Conservation (phyloP, 331 rosid species). For the Pyracantha coccinea region DNA sequence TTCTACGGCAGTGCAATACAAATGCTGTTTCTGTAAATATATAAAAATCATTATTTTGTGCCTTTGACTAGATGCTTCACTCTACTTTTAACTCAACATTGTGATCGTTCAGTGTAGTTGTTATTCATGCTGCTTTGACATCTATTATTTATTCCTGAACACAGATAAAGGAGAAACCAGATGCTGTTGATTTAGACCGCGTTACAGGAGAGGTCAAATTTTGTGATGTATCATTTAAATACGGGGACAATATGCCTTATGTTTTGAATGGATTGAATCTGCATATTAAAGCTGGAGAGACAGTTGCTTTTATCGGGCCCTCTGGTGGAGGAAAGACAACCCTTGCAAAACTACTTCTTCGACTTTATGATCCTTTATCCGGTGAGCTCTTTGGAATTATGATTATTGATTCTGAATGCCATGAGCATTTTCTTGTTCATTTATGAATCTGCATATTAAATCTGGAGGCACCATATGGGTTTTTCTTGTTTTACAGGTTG, state of each 20-base stretch:
- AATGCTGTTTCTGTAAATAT: background rate
- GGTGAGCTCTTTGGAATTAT: slow-evolving; percentile 37
- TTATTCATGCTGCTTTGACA: background rate
- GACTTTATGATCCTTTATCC: slow-evolving; percentile 74
- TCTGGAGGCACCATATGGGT: background rate
- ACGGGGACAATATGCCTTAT: slow-evolving; percentile 42
- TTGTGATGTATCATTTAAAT: slow-evolving; percentile 62
- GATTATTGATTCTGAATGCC: background rate
- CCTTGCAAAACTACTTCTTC: slow-evolving; percentile 69
- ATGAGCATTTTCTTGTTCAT: background rate
- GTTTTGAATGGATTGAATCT: slow-evolving; percentile 64
- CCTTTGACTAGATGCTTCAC: background rate
- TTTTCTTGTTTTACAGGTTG: slow-evolving; percentile 40
- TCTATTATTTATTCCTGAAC: slow-evolving; percentile 15
- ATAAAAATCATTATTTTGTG: background rate
- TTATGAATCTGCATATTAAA: too few relatives aligned
- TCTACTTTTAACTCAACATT: background rate
- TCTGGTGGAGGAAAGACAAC: slow-evolving; percentile 98
- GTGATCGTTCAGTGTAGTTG: background rate
- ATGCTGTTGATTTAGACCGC: slow-evolving; percentile 51
- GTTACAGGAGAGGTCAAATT: slow-evolving; percentile 68
- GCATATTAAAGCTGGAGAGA: slow-evolving; percentile 74
- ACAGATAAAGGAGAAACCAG: slow-evolving; percentile 62
- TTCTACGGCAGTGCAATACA: background rate
- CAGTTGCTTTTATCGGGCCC: slow-evolving; percentile 87